These are phyloP conservation scores for Microdochium nivale DNA, from an alignment of 2,329 filamentous ascomycete species.

Conservation along the genomic window DNA sequence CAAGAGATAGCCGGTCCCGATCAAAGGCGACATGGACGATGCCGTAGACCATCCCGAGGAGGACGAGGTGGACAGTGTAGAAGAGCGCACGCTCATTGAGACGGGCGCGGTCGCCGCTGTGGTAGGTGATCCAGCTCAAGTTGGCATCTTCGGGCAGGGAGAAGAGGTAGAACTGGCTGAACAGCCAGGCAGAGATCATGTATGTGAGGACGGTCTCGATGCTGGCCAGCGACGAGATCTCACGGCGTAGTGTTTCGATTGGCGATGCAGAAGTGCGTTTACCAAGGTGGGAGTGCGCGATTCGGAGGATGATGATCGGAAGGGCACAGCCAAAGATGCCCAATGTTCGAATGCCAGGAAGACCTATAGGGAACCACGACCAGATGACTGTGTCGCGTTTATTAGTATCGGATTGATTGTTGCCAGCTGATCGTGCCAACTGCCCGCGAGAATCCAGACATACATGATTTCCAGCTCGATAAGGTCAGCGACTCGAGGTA, in stretches of 20 bases:
- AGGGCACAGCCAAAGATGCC: constrained; percentile 71
- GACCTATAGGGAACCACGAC: constrained; percentile 78
- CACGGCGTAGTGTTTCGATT: constrained; percentile 52
- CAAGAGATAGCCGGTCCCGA: constrained; percentile 56
- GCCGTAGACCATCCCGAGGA: constrained; percentile 64
- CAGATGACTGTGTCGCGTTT: constrained; percentile 53
- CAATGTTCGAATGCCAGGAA: constrained; percentile 63
- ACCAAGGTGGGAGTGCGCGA: constrained; percentile 73
- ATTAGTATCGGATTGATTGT: constrained; percentile 1
- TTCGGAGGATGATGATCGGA: constrained; percentile 73
- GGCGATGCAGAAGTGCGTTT: constrained; percentile 62
- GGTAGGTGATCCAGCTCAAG: constrained; percentile 65
- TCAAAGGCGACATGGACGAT: constrained; percentile 63
- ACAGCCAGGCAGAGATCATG: constrained; percentile 66
- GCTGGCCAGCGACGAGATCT: constrained; percentile 50
- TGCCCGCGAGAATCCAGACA: constrained; percentile 22
- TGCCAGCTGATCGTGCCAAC: constrained; percentile 1
- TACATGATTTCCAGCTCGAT: constrained; percentile 61
- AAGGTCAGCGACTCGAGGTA: constrained; percentile 66
- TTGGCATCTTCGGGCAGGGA: constrained; percentile 51
- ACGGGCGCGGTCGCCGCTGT: constrained; percentile 61
- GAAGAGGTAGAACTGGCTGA: constrained; percentile 74
- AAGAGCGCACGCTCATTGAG: constrained; percentile 85
- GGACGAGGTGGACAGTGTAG: constrained; percentile 60
- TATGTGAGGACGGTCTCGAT: constrained; percentile 71